Base-by-base conservation (phyloP, 2,329 filamentous ascomycete genomes). In the Exophiala sideris region DNA sequence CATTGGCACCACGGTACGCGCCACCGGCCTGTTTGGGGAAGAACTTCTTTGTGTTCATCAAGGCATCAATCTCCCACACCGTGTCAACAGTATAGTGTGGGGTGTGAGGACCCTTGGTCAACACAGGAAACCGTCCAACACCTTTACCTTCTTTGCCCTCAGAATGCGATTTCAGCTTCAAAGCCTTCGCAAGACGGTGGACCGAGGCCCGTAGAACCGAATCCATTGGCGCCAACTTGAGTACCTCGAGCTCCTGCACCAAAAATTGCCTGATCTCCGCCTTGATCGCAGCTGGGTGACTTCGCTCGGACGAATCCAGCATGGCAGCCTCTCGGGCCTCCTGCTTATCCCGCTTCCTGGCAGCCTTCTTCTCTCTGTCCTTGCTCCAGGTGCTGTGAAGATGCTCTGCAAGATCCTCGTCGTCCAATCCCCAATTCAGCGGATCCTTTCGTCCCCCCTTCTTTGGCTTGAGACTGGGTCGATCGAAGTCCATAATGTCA, bases 151-250 rank as follows among this genome's bases (percentile, higher is more conserved):
- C 80, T 50, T 81, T 81, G 3, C 92, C 92, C 14, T 82, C 80
- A 0, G 91, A 96, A 66, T 91, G 89, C 2, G 91, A 96, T 60
- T 87, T 92, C 56, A 97, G 74, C 12, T 84, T 85, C 67, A 96
- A 83, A 35, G 80, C 79, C 64, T 82, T 82, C 10, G 89, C 90
- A 36, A 96, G 71, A 55, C 89, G 82, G 68, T 99, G 94, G 14
- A 97, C 79, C 5, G 84, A 74, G 68, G 89, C 91, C 46, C 94
- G 86, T 36, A 86, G 81, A 41, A 80, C 73, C 57, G 90, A 89
- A 52, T 89, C 84, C 85, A 97, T 95, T 0, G 92, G 89, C 2
- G 92, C 89, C 20, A 97, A 76, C 3, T 83, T 75, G 5, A 94
- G 76, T 2, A 36, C 44, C 11, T 62, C 58, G n/a, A 45, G 36